A percentile compares a stretch with the other conserved stretches of the same genome.
Evolutionary conservation across 139 green algal species (phyloP).

Genomic region (Astrephomene gubernaculifera): DNA sequence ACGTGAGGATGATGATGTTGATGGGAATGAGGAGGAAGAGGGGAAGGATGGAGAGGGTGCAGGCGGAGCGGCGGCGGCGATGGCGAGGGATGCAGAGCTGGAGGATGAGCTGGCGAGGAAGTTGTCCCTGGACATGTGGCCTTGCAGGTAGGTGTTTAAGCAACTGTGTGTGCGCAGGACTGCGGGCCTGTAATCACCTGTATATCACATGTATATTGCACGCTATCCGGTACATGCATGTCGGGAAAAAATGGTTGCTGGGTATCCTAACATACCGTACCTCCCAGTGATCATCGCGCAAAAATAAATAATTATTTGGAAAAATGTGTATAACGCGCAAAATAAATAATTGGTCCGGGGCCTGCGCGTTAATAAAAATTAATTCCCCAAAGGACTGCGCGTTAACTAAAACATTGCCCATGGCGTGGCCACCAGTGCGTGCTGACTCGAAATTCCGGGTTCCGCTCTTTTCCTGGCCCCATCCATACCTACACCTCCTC

Average conservation of each 20-base stretch:
- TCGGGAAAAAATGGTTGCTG: background rate
- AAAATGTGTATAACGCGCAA: too few relatives aligned
- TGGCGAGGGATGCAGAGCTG: background rate
- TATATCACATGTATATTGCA: background rate
- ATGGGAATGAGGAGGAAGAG: background rate
- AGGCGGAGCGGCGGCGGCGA: background rate
- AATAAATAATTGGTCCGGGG: too few relatives aligned
- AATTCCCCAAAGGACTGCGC: too few relatives aligned
- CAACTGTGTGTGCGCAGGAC: background rate
- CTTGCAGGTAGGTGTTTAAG: background rate
- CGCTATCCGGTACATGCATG: background rate
- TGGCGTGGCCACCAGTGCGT: too few relatives aligned
- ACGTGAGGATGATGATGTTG: background rate
- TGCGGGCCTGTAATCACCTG: background rate
- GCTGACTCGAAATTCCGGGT: too few relatives aligned
- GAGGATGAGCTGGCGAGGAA: conserved; percentile 41
- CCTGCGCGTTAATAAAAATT: too few relatives aligned
- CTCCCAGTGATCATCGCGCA: too few relatives aligned
- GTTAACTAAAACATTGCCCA: too few relatives aligned
- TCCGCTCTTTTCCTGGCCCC: too few relatives aligned
- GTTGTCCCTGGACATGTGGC: conserved; percentile 52
- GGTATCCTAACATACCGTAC: too few relatives aligned
- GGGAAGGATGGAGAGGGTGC: background rate
- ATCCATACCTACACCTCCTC: too few relatives aligned
- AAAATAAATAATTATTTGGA: too few relatives aligned